Conservation (phyloP, 1,284 basidiomycete genomes). For the Tilletia indica region DNA sequence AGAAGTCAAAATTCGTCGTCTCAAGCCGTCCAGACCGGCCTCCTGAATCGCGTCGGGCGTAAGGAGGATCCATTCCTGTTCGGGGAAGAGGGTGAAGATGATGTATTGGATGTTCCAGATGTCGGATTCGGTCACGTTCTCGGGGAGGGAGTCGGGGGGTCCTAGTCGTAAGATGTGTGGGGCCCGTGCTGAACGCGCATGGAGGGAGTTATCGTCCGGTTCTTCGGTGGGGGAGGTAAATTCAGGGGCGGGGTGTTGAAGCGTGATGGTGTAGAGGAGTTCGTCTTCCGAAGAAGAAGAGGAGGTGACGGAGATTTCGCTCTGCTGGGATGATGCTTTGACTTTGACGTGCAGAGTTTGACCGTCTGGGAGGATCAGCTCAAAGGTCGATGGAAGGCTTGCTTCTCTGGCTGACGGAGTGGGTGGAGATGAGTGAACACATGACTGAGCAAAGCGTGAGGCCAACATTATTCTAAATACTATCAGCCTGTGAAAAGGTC, state of each 20-base stretch:
- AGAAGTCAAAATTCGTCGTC: slow-evolving; percentile 17
- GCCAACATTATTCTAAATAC: not conserved
- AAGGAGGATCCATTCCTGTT: slow-evolving; percentile 35
- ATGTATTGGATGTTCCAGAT: slow-evolving; percentile 36
- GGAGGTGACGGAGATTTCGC: not conserved
- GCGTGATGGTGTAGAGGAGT: not conserved
- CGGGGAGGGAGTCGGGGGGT: not conserved
- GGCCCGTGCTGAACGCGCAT: slow-evolving; percentile 31
- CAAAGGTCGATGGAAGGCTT: not conserved
- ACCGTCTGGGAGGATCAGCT: not conserved
- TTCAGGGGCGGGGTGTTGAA: not conserved
- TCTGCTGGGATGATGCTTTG: not conserved
- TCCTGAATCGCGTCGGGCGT: not conserved
- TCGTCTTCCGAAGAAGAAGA: not conserved
- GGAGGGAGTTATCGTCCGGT: slow-evolving; percentile 44
- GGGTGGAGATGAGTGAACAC: not conserved
- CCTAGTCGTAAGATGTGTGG: slow-evolving; percentile 17
- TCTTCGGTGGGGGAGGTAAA: slow-evolving; percentile 29
- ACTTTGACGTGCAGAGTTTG: slow-evolving; percentile 1
- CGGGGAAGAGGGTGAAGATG: slow-evolving; percentile 41
- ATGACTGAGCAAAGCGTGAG: slow-evolving; percentile 14
- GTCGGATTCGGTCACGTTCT: slow-evolving; percentile 18
- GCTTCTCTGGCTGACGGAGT: not conserved
- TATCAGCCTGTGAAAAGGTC: too few species aligned
- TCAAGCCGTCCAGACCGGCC: not conserved